Conservation (phyloP, 345 rosid genomes). For the Barbarea vulgaris region DNA sequence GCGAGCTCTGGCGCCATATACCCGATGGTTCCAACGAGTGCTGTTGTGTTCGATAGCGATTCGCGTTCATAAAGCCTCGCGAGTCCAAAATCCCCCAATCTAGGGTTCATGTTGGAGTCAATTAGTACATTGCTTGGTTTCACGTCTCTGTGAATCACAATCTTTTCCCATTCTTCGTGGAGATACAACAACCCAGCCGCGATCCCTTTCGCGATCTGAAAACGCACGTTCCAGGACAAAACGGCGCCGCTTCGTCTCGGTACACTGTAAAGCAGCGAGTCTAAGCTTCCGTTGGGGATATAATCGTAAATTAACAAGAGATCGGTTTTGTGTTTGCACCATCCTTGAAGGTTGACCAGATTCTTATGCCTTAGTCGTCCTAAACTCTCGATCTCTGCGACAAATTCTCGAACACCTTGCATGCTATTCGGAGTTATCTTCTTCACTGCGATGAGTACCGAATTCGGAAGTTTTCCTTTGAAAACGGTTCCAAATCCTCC, state of each 20-base stretch:
- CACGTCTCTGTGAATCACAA: too few species aligned
- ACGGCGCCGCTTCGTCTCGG: slow-evolving; percentile 29
- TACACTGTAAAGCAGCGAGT: slow-evolving; percentile 40
- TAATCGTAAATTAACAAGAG: slow-evolving; percentile 58
- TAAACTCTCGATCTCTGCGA: slow-evolving; percentile 62
- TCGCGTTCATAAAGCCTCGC: slow-evolving; percentile 67
- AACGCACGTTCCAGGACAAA: slow-evolving; percentile 54
- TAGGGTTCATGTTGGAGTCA: slow-evolving; percentile 44
- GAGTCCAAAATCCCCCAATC: slow-evolving; percentile 66
- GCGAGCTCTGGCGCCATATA: slow-evolving; percentile 41
- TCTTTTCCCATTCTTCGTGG: slow-evolving; percentile 69
- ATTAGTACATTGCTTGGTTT: slow-evolving; percentile 36
- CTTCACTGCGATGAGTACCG: slow-evolving; percentile 53
- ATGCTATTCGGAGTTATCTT: slow-evolving; percentile 50
- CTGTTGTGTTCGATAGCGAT: slow-evolving; percentile 47
- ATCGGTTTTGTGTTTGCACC: slow-evolving; percentile 59
- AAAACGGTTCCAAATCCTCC: slow-evolving; percentile 68
- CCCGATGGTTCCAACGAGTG: slow-evolving; percentile 56
- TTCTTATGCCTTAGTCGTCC: slow-evolving; percentile 59
- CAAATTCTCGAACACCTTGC: slow-evolving; percentile 63
- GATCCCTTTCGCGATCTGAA: slow-evolving; percentile 50
- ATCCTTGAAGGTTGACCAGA: slow-evolving; percentile 65
- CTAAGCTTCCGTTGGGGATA: slow-evolving; percentile 58
- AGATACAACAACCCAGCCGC: slow-evolving; percentile 58
- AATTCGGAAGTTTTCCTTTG: slow-evolving; percentile 37